Evolutionary conservation across 495 filamentous ascomycete species (phyloP).

Genomic region (Penicillium macrosclerotiorum): DNA sequence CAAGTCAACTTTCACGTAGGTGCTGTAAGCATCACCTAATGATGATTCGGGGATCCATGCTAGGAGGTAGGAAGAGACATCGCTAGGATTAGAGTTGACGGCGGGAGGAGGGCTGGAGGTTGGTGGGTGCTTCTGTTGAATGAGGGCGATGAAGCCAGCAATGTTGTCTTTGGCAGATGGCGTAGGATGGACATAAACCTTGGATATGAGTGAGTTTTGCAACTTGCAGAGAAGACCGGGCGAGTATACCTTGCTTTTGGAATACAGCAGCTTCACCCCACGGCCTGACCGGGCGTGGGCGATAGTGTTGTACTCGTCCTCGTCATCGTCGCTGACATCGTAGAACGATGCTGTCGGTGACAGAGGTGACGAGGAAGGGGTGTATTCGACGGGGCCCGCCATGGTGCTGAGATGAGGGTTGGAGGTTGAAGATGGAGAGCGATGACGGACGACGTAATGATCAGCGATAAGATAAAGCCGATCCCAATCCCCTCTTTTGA

Average conservation of each 20-base stretch:
- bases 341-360: conserved; percentile 93
- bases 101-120: conserved; percentile 32
- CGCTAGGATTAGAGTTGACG: conserved; percentile 46
- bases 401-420: conserved; percentile 18
- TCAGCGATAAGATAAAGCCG: conserved; percentile 18
- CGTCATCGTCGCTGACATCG: conserved; percentile 94
- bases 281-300: conserved; percentile 74
- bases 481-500: conserved; percentile 6
- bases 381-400: conserved; percentile 37
- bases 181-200: conserved; percentile 98
- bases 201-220: conserved; percentile 2
- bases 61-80: conserved; percentile 70
- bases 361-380: conserved; percentile 48
- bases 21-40: conserved; percentile 78
- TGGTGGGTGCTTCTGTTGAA: conserved; percentile 75
- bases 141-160: conserved; percentile 87
- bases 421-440: not conserved
- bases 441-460: conserved; percentile 18
- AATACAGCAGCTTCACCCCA: conserved; percentile 93
- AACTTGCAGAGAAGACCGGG: not conserved
- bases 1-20: conserved; percentile 94
- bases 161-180: conserved; percentile 95
- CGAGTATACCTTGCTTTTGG: conserved; percentile 82
- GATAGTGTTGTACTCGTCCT: conserved; percentile 94
- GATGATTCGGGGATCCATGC: conserved; percentile 94